Evolutionary conservation across 768 basidiomycete genomes (phyloP).

Genomic region (Pleurotus giganteus): DNA sequence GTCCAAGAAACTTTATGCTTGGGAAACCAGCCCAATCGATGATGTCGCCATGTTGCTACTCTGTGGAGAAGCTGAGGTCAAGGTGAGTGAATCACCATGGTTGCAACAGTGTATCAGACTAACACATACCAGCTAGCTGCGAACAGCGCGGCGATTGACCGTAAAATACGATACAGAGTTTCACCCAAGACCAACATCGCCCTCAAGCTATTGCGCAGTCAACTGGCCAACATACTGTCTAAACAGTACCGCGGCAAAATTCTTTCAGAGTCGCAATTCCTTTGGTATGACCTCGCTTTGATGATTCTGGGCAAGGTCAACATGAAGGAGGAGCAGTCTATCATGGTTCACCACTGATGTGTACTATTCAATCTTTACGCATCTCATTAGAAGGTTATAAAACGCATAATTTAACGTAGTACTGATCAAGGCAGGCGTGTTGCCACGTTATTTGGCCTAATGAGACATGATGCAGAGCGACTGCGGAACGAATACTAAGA

Average conservation of each 20-base stretch:
- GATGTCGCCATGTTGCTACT: conserved; percentile 78
- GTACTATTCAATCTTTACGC: no score
- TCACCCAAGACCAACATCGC: conserved; percentile 74
- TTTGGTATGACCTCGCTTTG: conserved; percentile 76
- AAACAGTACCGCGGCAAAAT: conserved; percentile 64
- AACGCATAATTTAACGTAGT: no score
- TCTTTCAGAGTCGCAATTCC: conserved; percentile 53
- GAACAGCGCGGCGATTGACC: conserved; percentile 72
- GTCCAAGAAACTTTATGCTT: conserved; percentile 88
- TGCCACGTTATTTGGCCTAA: no score
- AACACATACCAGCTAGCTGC: conserved; percentile 56
- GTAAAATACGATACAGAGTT: conserved; percentile 75
- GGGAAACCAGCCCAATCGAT: conserved; percentile 91
- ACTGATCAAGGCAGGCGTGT: no score
- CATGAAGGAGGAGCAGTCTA: conserved; percentile 3
- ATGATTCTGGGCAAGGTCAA: conserved; percentile 56
- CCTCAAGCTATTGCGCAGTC: conserved; percentile 73
- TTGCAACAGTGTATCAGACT: background rate
- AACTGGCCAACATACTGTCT: conserved; percentile 57
- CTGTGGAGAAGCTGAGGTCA: conserved; percentile 90
- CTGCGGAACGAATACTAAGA: background rate
- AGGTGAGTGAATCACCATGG: no score
- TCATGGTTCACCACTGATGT: background rate
- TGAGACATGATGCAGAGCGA: no score
- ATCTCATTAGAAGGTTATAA: no score